A percentile compares a stretch with the other conserved stretches of the same genome.
phyloP scores from a whole-genome alignment of 768 basidiomycete species.

The Termitomyces titanicus region DNA sequence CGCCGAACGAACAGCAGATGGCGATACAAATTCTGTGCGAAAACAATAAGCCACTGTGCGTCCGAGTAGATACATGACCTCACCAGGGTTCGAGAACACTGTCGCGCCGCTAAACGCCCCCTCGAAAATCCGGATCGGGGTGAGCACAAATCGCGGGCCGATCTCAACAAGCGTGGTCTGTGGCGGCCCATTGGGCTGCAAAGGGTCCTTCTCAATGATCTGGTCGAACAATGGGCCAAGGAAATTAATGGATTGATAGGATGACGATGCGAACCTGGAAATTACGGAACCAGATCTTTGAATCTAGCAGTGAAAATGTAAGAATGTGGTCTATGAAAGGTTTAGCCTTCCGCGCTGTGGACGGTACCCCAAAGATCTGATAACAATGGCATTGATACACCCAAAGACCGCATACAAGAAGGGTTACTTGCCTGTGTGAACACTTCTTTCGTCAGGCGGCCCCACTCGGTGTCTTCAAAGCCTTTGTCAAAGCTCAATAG shows the following conservation, averaged over 20 bases:
- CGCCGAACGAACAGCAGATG: constrained; percentile 72
- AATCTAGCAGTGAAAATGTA: constrained; percentile 92
- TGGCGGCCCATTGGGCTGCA: constrained; percentile 81
- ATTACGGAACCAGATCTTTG: constrained; percentile 99
- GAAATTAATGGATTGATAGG: background rate
- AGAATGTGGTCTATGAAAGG: constrained; percentile 98
- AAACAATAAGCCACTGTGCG: background rate
- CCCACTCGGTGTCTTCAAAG: constrained; percentile 89
- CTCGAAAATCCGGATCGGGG: constrained; percentile 97
- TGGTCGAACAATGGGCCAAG: constrained; percentile 28
- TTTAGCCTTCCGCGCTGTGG: constrained; percentile 85
- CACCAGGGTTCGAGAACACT: constrained; percentile 93
- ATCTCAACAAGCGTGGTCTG: constrained; percentile 93
- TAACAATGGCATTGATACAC: constrained; percentile 10
- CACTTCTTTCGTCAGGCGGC: constrained; percentile 84
- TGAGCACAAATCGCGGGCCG: constrained; percentile 94
- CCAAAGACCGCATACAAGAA: background rate
- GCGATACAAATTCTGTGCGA: constrained; percentile 82
- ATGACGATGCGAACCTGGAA: constrained; percentile 68
- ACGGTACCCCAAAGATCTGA: constrained; percentile 94
- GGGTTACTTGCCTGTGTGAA: constrained; percentile 76
- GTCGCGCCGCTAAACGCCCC: constrained; percentile 95
- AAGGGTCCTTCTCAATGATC: constrained; percentile 93
- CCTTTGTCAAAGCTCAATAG: constrained; percentile 87
- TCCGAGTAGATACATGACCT: constrained; percentile 16